Conservation (phyloP, 352 stramenopile genomes). For the Globisporangium nodosum region DNA sequence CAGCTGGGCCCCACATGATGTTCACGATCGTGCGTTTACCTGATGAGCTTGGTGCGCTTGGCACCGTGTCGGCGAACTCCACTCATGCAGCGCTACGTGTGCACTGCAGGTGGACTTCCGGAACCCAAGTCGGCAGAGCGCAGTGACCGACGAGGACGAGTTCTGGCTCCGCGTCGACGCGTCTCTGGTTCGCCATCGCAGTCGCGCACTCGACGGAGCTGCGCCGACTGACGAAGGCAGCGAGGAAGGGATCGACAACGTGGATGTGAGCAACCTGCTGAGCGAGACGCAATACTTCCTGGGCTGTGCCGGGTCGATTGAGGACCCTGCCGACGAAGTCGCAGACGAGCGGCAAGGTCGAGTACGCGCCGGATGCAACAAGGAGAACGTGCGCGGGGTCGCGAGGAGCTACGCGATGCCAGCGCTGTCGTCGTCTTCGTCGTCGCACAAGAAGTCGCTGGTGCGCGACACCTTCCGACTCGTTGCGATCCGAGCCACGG, state of each 20-base stretch:
- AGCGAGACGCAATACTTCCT: constrained; percentile 54
- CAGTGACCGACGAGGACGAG: constrained; percentile 34
- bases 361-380: neutral
- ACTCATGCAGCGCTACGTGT: neutral
- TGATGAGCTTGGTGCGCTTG: neutral
- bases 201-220: neutral
- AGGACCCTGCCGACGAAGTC: constrained; percentile 12
- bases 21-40: constrained; percentile 41
- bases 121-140: constrained; percentile 35
- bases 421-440: neutral
- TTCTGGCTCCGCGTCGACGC: constrained; percentile 56
- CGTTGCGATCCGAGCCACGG: constrained; percentile 49
- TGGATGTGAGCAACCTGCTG: constrained; percentile 36
- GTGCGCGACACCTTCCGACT: constrained; percentile 32
- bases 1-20: constrained; percentile 45
- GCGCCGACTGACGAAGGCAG: neutral
- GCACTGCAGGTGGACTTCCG: constrained; percentile 38
- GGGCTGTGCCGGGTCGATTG: constrained; percentile 41
- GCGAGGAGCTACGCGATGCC: constrained; percentile 7
- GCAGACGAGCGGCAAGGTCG: neutral
- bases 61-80: neutral
- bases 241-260: constrained; percentile 5
- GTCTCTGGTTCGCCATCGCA: constrained; percentile 11
- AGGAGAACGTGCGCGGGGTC: constrained; percentile 5
- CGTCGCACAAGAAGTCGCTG: neutral